phyloP scores from a whole-genome alignment of 768 basidiomycete species.

The Kondoa malvinella region DNA sequence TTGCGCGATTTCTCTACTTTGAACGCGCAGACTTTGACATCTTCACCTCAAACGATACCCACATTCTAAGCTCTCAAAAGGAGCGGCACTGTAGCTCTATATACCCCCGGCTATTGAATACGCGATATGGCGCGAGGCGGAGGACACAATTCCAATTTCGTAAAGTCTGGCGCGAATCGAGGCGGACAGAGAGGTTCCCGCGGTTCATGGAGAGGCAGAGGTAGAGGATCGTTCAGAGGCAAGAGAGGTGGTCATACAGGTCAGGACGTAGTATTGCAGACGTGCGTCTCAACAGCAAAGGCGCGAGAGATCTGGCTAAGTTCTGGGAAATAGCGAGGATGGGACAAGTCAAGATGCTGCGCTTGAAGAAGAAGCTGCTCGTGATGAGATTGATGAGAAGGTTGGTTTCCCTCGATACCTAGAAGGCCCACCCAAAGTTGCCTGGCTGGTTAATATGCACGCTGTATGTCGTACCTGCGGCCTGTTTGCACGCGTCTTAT shows the following conservation, averaged over 20 bases:
- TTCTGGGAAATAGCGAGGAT: constrained; percentile 11
- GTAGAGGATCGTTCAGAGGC: constrained; percentile 12
- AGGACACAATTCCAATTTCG: constrained; percentile 4
- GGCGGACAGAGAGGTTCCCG: background rate
- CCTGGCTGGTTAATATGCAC: constrained; percentile 98
- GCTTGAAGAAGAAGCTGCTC: constrained; percentile 9
- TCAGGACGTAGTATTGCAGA: background rate
- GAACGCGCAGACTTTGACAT: too few relatives aligned
- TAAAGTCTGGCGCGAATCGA: background rate
- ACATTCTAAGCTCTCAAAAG: too few relatives aligned
- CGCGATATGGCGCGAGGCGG: constrained; percentile 2
- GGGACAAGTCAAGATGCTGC: background rate
- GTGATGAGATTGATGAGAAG: constrained; percentile 75
- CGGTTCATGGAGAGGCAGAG: constrained; percentile 3
- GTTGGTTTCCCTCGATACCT: constrained; percentile 68
- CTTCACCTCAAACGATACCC: too few relatives aligned
- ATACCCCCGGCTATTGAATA: background rate
- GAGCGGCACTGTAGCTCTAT: background rate
- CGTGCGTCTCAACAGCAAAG: background rate
- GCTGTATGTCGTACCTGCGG: constrained; percentile 40
- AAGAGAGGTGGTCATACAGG: background rate
- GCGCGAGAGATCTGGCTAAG: background rate
- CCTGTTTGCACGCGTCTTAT: background rate
- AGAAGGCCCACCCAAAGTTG: constrained; percentile 59
- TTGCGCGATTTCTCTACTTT: too few relatives aligned